Base-by-base conservation (phyloP, 192 early-diverging fungal species). In the Coemansia reversa region DNA sequence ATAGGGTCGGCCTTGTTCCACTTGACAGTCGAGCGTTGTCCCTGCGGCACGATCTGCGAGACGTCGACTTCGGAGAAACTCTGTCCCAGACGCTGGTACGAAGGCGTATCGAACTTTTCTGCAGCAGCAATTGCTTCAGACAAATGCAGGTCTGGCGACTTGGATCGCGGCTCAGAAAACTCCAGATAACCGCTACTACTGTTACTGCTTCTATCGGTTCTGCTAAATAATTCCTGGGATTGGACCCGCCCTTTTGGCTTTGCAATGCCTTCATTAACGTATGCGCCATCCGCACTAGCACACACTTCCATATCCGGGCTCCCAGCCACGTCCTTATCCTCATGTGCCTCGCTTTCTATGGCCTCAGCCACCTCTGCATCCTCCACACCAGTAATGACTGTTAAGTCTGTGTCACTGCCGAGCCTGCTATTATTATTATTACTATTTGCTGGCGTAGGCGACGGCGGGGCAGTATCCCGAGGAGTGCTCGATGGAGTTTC, bases 1-100 rank as follows among this genome's bases (percentile, higher is more conserved):
- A 78, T 78, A 0, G 78, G 78, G 35, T 80, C 72, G 4, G 78
- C 78, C 65, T 80, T 80, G 52, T 62, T 75, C 78, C 78, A 80
- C 63, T 72, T 70, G 61, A 80, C 78, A 0, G 65, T 75, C 27
- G 78, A 80, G 51, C 60, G 74, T 48, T 47, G 58, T 20, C 23
- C 32, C 3, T 52, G 53, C 32, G 78, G 78, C 30, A 51, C 64
- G 32, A 80, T 68, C 62, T 58, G 54, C 55, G 68, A 63, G 42
- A 75, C 52, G 52, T 75, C 73, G 57, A 25, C 27, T 30, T 33
- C 33, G 35, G 54, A 48, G 51, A 71, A 64, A 14, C 29, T 39
- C 49, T 60, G 69, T 2, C 73, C 78, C 22, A 57, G 55, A n/a
- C 69, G 78, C 58, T 64, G 59, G 56, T 75, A 80, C 30, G 78